phyloP scores from a whole-genome alignment of 2,329 filamentous ascomycete genomes.

The Venturia nashicola region DNA sequence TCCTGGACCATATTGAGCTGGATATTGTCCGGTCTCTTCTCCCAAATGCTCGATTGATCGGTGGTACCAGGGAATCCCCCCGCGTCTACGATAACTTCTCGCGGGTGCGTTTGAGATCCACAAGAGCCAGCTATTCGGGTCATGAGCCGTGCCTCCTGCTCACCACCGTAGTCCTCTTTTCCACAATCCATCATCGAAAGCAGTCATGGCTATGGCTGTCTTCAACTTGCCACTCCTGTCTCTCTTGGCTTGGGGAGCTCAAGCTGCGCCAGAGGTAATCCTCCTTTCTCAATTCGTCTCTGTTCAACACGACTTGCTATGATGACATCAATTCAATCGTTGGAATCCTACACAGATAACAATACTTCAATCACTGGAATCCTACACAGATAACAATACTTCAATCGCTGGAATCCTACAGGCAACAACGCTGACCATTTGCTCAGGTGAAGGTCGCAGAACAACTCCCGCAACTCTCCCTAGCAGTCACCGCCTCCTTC shows the following conservation, averaged over 20 bases:
- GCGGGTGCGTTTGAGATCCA: not conserved
- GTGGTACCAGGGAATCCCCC: not conserved
- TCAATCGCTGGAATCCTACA: no score
- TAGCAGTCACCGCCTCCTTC: conserved; percentile 46
- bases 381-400: no score
- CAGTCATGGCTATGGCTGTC: conserved; percentile 65
- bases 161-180: not conserved
- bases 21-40: not conserved
- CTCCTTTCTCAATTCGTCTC: not conserved
- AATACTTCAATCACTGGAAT: not conserved
- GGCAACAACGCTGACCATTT: not conserved
- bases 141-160: not conserved
- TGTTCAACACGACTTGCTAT: conserved; percentile 8
- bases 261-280: conserved; percentile 50
- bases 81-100: not conserved
- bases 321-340: not conserved
- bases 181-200: not conserved
- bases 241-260: conserved; percentile 52
- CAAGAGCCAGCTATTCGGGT: not conserved
- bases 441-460: not conserved
- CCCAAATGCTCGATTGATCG: not conserved
- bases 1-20: not conserved
- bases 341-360: not conserved
- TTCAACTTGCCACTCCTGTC: conserved; percentile 63
- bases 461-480: conserved; percentile 44